Conservation (phyloP, 345 rosid genomes). For the Camelina hispida region DNA sequence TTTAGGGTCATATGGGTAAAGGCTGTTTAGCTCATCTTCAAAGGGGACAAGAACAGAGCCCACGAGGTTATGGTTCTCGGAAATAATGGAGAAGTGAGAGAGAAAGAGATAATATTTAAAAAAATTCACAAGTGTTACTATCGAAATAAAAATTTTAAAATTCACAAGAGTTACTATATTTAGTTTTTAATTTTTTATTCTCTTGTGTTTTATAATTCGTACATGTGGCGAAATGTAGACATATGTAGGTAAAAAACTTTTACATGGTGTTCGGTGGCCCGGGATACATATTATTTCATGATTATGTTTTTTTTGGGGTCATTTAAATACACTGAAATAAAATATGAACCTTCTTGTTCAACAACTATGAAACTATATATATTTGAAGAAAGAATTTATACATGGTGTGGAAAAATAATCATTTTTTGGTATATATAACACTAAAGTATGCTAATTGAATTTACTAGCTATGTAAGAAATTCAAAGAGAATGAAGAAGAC, state of each 20-base stretch:
- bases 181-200: constrained; percentile 23
- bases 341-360: constrained; percentile 2
- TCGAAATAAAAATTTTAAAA: not conserved
- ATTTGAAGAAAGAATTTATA: not conserved
- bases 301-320: not conserved
- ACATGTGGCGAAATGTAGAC: constrained; percentile 11
- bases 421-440: no score
- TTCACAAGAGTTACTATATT: constrained; percentile 6
- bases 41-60: constrained; percentile 35
- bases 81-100: constrained; percentile 30
- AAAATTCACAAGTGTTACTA: constrained; percentile 18
- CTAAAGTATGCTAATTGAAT: not conserved
- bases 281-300: not conserved
- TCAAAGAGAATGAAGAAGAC: not conserved
- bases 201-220: not conserved
- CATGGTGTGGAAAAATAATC: not conserved
- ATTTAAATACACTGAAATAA: not conserved
- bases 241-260: not conserved
- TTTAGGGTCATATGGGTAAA: constrained; percentile 40
- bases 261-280: not conserved
- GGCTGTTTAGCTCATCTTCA: constrained; percentile 24
- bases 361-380: not conserved
- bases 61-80: constrained; percentile 36
- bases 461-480: not conserved
- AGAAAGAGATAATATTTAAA: not conserved